Base-by-base conservation (phyloP, 2,329 filamentous ascomycete species). In the Aspergillus fructus region DNA sequence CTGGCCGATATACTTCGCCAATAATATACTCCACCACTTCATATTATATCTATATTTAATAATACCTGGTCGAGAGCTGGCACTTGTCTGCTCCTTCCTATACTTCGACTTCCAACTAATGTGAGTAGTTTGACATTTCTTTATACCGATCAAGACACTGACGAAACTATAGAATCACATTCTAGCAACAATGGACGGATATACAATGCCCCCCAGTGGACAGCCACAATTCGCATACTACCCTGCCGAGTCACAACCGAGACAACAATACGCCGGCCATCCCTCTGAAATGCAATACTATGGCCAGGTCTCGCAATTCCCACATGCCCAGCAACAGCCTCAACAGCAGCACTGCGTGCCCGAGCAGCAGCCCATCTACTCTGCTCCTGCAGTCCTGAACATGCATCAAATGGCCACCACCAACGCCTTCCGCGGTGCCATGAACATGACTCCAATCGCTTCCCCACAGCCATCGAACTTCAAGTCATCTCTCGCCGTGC, bases 151-250 rank as follows among this genome's bases (percentile, higher is more conserved):
- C 11, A 24, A 9, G 23, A 19, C 41, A 27, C 59, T 64, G 39
- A 65, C 27, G 3, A 12, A 34, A 37, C 34, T 45, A 12, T 21
- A 46, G 45, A 55, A 42, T 46, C 37, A 57, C 46, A 5, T 37
- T 56, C 27, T 56, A 58, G 45, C 49, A 46, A 37, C 61, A 79
- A 91, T 91, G 89, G 88, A 90, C 70, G 75, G 84, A 83, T 82
- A 82, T 68, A 72, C 77, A 62, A 77, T 80, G 68, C 76, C 78
- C 70, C 72, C 76, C 58, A 63, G 77, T 65, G 86, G 83, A 60
- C 88, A 90, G 77, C 85, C 87, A 64, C 81, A 89, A 58, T 96
- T 92, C 81, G 93, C 90, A 83, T 94, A 93, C 82, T 96, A 93
- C 81, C 88, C 86, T 64, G 90, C 94, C 66, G 83, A 88, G 74